Evolutionary conservation across 192 early-diverging fungal species (phyloP), one percentile per base, ranked within the genome.

Genomic region (Phlyctochytrium bullatum): DNA sequence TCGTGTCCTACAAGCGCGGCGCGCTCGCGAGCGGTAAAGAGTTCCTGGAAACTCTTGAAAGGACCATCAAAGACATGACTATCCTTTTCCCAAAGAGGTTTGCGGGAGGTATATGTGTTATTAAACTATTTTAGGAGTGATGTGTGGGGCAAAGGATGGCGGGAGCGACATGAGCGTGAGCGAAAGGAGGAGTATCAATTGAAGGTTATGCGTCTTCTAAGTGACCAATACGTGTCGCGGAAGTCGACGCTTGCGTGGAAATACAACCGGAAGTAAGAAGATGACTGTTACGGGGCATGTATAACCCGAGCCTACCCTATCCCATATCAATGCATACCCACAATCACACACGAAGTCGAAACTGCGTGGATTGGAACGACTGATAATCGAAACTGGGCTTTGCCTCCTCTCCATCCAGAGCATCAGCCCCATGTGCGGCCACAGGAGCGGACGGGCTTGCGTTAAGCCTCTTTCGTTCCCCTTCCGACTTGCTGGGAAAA

Each of bases 1-100:
- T 83, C 36, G 78, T 91, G 34, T 73, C 74, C 66, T 33, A 63
- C 6, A 20, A 54, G 10, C n/a, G n/a, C n/a, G n/a, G n/a, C n/a
- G n/a, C n/a, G n/a, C n/a, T n/a, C n/a, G n/a, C n/a, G n/a, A n/a
- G n/a, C n/a, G 80, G 81, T 17, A 76, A 73, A 59, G 79, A 76
- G 29, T 61, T 59, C 30, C 66, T 70, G 25, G 84, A 88, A 56
- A 74, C 80, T 23, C 71, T 93, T n/a, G 72, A 85, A 53, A 59
- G 78, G 33, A 78, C 79, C 20, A 73, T 93, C 36, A 80, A 77
- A 54, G 90, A 93, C 61, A 79, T 93, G 80, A 81, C 80, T 65
- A 77, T 86, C 50, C 64, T 86, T 61, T 83, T 86, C 61, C 83
- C 83, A 12, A 86, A 83, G 64, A 36, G 77, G 76, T 74, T 30